These are phyloP conservation scores for Coemansia sp. DNA, from an alignment of 192 early-diverging fungal genomes.

Conservation along the genomic window DNA sequence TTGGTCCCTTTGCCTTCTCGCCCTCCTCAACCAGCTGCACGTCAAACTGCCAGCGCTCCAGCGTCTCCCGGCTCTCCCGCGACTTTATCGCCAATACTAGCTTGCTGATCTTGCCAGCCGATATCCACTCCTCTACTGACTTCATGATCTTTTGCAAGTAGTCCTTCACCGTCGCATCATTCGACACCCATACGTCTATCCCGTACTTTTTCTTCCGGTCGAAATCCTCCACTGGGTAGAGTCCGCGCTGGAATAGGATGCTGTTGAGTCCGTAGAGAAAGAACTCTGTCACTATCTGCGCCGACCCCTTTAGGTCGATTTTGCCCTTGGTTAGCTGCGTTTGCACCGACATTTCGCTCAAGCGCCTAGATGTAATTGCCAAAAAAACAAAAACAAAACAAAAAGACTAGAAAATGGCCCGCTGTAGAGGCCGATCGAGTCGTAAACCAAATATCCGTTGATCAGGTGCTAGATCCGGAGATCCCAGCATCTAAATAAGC, in stretches of 20 bases:
- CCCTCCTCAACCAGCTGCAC: constrained; percentile 65
- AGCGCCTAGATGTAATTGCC: background rate
- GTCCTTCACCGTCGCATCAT: constrained; percentile 64
- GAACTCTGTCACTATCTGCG: constrained; percentile 82
- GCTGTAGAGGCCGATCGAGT: background rate
- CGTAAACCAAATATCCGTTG: constrained; percentile 6
- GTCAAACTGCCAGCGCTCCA: constrained; percentile 97
- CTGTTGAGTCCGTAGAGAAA: constrained; percentile 86
- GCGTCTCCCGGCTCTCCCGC: constrained; percentile 74
- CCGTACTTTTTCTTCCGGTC: constrained; percentile 83
- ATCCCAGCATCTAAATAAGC: background rate
- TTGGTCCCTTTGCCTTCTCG: constrained; percentile 6
- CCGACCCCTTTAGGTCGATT: constrained; percentile 83
- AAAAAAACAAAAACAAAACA: background rate
- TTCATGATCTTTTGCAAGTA: constrained; percentile 76
- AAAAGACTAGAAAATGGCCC: background rate
- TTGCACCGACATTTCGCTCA: constrained; percentile 28
- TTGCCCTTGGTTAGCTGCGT: constrained; percentile 55
- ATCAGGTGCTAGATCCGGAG: background rate
- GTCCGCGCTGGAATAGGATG: constrained; percentile 86
- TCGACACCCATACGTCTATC: constrained; percentile 76
- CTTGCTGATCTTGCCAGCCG: constrained; percentile 69
- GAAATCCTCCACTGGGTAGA: constrained; percentile 95
- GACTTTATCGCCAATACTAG: constrained; percentile 85
- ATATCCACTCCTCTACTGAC: constrained; percentile 83